Base-by-base conservation (phyloP, 371 early-diverging fungal genomes). In the Actinomortierella wolfii region DNA sequence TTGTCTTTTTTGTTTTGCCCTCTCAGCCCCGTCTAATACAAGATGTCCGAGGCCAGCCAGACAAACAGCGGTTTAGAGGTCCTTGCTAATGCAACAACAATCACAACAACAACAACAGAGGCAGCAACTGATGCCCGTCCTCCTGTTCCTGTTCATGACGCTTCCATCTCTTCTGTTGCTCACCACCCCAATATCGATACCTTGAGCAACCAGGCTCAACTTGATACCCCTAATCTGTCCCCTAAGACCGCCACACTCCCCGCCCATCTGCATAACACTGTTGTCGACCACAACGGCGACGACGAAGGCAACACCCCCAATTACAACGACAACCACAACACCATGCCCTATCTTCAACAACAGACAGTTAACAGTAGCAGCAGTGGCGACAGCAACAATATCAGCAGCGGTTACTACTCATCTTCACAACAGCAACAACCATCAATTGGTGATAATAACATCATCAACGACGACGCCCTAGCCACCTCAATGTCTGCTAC, bases 361-460 rank as follows among this genome's bases (percentile, higher is more conserved):
- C 4, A 34, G 7, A 34, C 34, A 34, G 34, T n/a, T n/a, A n/a
- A n/a, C n/a, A n/a, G n/a, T n/a, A n/a, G n/a, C n/a, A n/a, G n/a
- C n/a, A n/a, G n/a, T n/a, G n/a, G n/a, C n/a, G n/a, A n/a, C n/a
- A n/a, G 13, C 26, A 24, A 15, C 26, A 23, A 15, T 26, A 13
- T 24, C 49, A 25, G n/a, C 9, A 51, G 17, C 51, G 8, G 14
- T 28, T 49, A 6, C 50, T 15, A 14, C 51, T 17, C 20, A 24
- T 46, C 14, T 51, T 56, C 43, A 49, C 49, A 49, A 23, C 24
- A 24, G 15, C 49, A 49, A 23, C 49, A 49, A 49, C 49, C 20
- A 18, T 23, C 49, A 34, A 34, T 6, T 11, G 7, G 7, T 34
- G 21, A 21, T 49, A 24, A 17, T n/a, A n/a, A n/a, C n/a, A n/a